These are phyloP conservation scores for Cicer cuneatum DNA, from an alignment of 306 rosid genomes.

Conservation along the genomic window DNA sequence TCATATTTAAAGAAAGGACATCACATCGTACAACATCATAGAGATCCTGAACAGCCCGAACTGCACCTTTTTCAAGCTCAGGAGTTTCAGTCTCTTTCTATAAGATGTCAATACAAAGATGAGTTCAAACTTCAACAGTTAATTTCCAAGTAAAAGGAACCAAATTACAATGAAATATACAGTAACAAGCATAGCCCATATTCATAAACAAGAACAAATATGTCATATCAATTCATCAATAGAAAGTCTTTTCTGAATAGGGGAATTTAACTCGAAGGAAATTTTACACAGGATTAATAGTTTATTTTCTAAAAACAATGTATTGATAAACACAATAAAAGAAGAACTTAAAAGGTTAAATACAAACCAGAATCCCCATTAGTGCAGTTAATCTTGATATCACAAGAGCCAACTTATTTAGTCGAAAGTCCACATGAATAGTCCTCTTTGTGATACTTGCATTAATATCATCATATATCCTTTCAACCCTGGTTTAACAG, in stretches of 20 bases:
- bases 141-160: conserved; percentile 13
- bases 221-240: conserved; percentile 7
- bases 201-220: conserved; percentile 4
- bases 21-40: conserved; percentile 83
- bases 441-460: conserved; percentile 52
- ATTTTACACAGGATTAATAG: neutral
- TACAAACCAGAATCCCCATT: conserved; percentile 89
- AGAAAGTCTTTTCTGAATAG: neutral
- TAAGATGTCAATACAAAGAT: conserved; percentile 27
- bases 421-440: conserved; percentile 55
- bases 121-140: neutral
- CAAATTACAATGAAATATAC: neutral
- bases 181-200: neutral
- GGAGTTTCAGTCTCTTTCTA: conserved; percentile 75
- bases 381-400: conserved; percentile 87
- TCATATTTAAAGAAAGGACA: conserved; percentile 67
- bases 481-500: conserved; percentile 73
- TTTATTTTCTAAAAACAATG: neutral
- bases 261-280: neutral
- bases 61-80: conserved; percentile 75
- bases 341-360: conserved; percentile 21
- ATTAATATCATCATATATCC: conserved; percentile 67
- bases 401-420: conserved; percentile 78
- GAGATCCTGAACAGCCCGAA: conserved; percentile 88
- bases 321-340: conserved; percentile 24